Evolutionary conservation across 163 green algal species (phyloP).

Genomic region (Chloromonas sp.): DNA sequence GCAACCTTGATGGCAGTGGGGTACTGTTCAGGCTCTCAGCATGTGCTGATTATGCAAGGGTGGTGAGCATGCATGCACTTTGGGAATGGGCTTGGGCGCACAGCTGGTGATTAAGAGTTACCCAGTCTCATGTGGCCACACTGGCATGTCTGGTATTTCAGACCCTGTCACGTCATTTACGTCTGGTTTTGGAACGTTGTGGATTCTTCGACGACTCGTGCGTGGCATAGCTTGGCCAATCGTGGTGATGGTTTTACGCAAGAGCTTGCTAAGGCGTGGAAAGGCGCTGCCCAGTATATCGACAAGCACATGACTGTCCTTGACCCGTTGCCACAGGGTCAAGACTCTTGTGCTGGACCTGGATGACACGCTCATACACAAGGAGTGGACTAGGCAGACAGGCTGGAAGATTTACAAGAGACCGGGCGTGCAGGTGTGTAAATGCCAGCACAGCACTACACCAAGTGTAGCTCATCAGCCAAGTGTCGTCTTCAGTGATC

Average conservation of each 20-base stretch:
- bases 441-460: not conserved
- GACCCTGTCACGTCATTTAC: no score
- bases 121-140: no score
- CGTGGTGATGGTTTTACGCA: no score
- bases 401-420: slow-evolving; percentile 95
- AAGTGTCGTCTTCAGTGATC: not conserved
- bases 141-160: no score
- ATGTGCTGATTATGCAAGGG: slow-evolving; percentile 4
- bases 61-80: not conserved
- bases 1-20: not conserved
- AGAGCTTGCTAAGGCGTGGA: no score
- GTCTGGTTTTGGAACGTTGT: no score
- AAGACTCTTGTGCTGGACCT: slow-evolving; percentile 96
- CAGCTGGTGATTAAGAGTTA: no score
- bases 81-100: not conserved
- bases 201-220: no score
- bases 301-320: not conserved
- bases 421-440: slow-evolving; percentile 69
- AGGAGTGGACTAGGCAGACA: slow-evolving; percentile 83
- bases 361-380: slow-evolving; percentile 87
- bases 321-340: slow-evolving; percentile 27
- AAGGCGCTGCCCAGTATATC: no score
- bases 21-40: not conserved
- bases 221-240: no score
- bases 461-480: not conserved